phyloP scores from a whole-genome alignment of 768 basidiomycete genomes.

The Sporobolomyces phaffii region DNA sequence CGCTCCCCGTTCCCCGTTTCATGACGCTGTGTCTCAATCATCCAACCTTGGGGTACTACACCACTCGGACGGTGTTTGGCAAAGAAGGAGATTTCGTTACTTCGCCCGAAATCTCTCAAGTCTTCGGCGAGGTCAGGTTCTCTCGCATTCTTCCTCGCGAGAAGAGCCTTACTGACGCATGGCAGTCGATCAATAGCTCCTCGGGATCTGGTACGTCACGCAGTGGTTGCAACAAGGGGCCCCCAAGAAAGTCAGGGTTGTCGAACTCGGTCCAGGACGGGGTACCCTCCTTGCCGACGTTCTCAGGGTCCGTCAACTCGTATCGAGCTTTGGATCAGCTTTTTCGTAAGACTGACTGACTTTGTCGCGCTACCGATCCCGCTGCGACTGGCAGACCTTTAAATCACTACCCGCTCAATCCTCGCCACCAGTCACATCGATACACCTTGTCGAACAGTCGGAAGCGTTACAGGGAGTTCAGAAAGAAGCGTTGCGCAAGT shows the following conservation, averaged over 20 bases:
- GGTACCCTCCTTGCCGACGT: conserved; percentile 90
- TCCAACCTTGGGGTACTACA: conserved; percentile 89
- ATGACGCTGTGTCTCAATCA: conserved; percentile 88
- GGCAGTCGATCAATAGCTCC: conserved; percentile 54
- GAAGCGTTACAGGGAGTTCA: conserved; percentile 34
- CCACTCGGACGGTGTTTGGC: conserved; percentile 65
- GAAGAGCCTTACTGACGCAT: neutral
- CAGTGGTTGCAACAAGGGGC: conserved; percentile 61
- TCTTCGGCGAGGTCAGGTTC: conserved; percentile 82
- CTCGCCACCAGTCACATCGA: conserved; percentile 30
- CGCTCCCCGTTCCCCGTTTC: conserved; percentile 78
- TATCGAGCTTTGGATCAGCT: neutral
- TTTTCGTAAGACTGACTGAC: too few species aligned
- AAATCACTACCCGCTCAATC: conserved; percentile 41
- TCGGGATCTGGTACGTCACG: conserved; percentile 77
- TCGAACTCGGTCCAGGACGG: conserved; percentile 89
- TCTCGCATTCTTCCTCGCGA: conserved; percentile 27
- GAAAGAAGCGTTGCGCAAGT: conserved; percentile 12
- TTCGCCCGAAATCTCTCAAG: conserved; percentile 90
- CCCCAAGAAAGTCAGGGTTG: conserved; percentile 57
- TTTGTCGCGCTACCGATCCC: neutral
- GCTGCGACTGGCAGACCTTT: neutral
- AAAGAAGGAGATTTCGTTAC: conserved; percentile 86
- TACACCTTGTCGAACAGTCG: conserved; percentile 42
- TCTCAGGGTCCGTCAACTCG: conserved; percentile 58